Evolutionary conservation across 495 filamentous ascomycete species (phyloP).

Genomic region (Margaritispora aquatica): DNA sequence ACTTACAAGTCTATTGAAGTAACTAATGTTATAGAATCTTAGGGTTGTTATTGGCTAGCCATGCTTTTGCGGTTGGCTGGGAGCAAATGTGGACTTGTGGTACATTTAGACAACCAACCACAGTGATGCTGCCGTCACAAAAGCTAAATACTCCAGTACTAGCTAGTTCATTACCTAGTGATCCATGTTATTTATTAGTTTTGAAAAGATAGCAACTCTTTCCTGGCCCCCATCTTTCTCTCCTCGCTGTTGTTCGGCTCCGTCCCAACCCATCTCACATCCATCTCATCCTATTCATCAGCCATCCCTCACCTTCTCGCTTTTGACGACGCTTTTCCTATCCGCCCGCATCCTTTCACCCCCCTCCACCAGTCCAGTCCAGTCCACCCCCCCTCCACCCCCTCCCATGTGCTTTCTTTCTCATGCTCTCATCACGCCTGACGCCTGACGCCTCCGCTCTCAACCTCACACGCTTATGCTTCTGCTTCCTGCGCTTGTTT

Average conservation of each 20-base stretch:
- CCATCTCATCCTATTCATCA: background rate
- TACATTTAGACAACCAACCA: no score
- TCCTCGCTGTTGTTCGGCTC: background rate
- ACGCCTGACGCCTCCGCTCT: background rate
- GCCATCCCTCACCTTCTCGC: background rate
- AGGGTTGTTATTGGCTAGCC: no score
- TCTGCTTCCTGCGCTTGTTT: background rate
- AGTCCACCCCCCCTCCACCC: background rate
- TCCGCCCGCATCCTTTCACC: no score
- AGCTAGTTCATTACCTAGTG: no score
- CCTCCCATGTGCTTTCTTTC: background rate
- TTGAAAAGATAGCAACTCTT: no score
- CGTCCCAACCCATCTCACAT: background rate
- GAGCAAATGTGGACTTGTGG: background rate
- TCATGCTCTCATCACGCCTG: background rate
- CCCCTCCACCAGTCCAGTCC: conserved; percentile 2
- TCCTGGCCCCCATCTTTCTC: background rate
- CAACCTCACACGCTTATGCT: background rate
- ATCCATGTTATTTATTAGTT: no score
- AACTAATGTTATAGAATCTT: no score
- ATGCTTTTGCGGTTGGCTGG: background rate
- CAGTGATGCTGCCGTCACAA: background rate
- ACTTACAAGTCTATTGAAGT: no score
- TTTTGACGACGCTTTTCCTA: no score
- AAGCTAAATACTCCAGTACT: no score